These are phyloP conservation scores for Solanum medicagineum DNA, from an alignment of 257 asterid species.

Conservation along the genomic window DNA sequence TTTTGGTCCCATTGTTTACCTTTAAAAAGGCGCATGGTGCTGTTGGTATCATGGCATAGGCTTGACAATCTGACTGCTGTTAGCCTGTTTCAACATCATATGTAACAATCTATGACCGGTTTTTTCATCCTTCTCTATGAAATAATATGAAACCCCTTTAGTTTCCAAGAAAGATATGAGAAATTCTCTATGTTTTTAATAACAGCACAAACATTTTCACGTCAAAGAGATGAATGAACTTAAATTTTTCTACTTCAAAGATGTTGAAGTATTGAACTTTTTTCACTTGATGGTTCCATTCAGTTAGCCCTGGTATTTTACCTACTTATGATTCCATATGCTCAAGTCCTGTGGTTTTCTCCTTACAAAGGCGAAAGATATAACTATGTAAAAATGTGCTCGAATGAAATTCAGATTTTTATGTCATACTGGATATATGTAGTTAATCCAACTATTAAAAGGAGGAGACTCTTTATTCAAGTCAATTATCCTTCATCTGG, in stretches of 20 bases:
- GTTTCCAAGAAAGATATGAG: not conserved
- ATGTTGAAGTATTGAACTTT: not conserved
- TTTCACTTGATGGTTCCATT: not conserved
- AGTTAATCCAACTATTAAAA: not conserved
- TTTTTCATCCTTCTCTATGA: not conserved
- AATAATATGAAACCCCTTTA: not conserved
- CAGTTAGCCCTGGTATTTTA: not conserved
- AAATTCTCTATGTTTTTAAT: not conserved
- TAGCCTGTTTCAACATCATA: not conserved
- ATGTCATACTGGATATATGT: not conserved
- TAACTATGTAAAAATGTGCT: not conserved
- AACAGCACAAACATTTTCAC: not conserved
- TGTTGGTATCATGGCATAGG: not conserved
- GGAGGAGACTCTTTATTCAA: not conserved
- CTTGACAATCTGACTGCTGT: not conserved
- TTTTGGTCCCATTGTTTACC: not conserved
- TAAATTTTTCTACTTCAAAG: not conserved
- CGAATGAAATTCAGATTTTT: not conserved
- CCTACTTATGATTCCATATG: not conserved
- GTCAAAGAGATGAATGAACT: not conserved
- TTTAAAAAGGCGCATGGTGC: not conserved
- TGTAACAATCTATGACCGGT: not conserved
- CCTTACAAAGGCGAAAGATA: not conserved
- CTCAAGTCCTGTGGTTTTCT: not conserved
- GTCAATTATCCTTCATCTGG: not conserved